Conservation (phyloP, 495 filamentous ascomycete species). For the Rhypophila decipiens region DNA sequence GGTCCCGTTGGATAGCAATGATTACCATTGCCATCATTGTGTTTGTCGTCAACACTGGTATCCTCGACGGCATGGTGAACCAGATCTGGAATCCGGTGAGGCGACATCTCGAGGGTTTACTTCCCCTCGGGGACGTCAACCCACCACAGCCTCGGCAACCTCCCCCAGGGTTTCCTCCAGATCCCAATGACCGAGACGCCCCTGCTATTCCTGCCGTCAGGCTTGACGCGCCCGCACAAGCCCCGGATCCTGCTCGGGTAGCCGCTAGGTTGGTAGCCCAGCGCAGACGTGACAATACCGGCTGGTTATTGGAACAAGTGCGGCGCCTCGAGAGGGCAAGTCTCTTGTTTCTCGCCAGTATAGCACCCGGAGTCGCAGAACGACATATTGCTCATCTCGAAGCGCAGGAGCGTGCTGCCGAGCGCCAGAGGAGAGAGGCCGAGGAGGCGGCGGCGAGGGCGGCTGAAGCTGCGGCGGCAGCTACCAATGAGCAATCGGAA, state of each 20-base stretch:
- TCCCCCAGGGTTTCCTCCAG: slow-evolving; percentile 1
- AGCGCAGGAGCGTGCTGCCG: slow-evolving; percentile 50
- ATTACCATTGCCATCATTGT: slow-evolving; percentile 51
- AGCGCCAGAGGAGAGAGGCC: slow-evolving; percentile 39
- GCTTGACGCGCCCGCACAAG: background rate
- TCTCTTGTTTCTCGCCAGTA: slow-evolving; percentile 77
- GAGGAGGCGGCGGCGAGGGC: slow-evolving; percentile 38
- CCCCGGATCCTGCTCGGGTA: slow-evolving; percentile 45
- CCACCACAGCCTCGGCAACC: slow-evolving; percentile 11
- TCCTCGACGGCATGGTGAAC: slow-evolving; percentile 52
- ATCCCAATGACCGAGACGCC: slow-evolving; percentile 3
- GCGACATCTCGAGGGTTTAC: slow-evolving; percentile 64
- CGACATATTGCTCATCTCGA: slow-evolving; percentile 68
- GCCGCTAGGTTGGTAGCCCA: slow-evolving; percentile 51
- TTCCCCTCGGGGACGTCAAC: slow-evolving; percentile 46
- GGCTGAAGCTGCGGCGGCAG: slow-evolving; percentile 11
- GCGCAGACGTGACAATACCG: slow-evolving; percentile 39
- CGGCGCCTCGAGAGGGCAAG: slow-evolving; percentile 65
- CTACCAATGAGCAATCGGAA: background rate
- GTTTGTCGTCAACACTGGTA: slow-evolving; percentile 59
- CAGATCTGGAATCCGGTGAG: slow-evolving; percentile 57
- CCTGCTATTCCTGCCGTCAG: background rate
- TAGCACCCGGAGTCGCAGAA: slow-evolving; percentile 81
- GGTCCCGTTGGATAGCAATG: slow-evolving; percentile 62
- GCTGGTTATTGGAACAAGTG: slow-evolving; percentile 51